Evolutionary conservation across 768 basidiomycete species (phyloP).

Genomic region (Amanita pallidorosea): DNA sequence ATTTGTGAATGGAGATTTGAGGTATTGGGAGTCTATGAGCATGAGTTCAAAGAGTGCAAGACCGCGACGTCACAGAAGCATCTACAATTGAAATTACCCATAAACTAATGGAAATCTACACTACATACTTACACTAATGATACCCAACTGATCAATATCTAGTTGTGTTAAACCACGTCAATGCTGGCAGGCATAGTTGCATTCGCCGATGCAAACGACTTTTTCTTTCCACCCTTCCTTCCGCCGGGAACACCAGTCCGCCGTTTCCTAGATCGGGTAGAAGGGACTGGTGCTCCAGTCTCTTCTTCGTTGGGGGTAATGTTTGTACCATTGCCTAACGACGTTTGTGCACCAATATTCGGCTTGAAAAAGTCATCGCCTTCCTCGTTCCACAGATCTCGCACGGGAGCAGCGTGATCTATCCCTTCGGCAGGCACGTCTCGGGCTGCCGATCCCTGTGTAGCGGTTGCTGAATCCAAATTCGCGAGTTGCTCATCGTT

Average conservation of each 20-base stretch:
- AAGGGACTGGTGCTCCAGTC: slow-evolving; percentile 17
- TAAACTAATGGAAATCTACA: slow-evolving; percentile 5
- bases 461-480: slow-evolving; percentile 33
- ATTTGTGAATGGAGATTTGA: not conserved
- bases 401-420: slow-evolving; percentile 26
- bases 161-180: slow-evolving; percentile 1
- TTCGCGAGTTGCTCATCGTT: slow-evolving; percentile 89
- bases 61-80: too few relatives aligned
- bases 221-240: slow-evolving; percentile 29
- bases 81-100: slow-evolving; percentile 5
- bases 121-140: slow-evolving; percentile 6
- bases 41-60: not conserved
- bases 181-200: slow-evolving; percentile 6
- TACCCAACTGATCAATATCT: slow-evolving; percentile 1
- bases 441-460: slow-evolving; percentile 6
- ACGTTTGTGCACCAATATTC: slow-evolving; percentile 18
- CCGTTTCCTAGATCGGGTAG: slow-evolving; percentile 32
- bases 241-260: slow-evolving; percentile 24
- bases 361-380: slow-evolving; percentile 83
- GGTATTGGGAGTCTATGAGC: slow-evolving; percentile 1
- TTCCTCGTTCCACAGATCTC: slow-evolving; percentile 79
- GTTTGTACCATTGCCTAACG: slow-evolving; percentile 11
- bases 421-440: slow-evolving; percentile 18
- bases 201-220: slow-evolving; percentile 9
- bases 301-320: slow-evolving; percentile 24